These are phyloP conservation scores for Takashimella koratensis DNA, from an alignment of 1,284 basidiomycete species.

Conservation along the genomic window DNA sequence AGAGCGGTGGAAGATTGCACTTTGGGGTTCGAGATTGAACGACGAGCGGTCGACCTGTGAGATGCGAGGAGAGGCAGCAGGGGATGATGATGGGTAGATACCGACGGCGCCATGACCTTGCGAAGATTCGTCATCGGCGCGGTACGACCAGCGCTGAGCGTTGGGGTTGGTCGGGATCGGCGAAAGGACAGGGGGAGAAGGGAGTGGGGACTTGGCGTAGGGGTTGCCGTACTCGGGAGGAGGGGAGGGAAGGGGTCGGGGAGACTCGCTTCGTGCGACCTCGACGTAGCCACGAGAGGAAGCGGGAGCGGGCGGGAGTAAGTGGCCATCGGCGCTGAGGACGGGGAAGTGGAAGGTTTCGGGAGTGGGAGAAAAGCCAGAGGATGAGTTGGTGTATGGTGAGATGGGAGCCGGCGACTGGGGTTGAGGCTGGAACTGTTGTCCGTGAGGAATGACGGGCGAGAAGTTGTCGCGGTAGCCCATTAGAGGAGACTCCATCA, in stretches of 20 bases:
- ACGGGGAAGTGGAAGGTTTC: constrained; percentile 37
- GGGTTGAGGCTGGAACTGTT: background rate
- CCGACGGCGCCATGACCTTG: background rate
- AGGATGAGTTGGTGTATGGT: background rate
- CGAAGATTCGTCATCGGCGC: background rate
- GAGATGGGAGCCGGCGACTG: background rate
- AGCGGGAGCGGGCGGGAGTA: constrained; percentile 29
- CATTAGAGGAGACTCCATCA: background rate
- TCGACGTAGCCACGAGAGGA: constrained; percentile 18
- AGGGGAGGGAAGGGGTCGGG: constrained; percentile 19
- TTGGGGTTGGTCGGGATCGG: background rate
- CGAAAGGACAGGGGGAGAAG: background rate
- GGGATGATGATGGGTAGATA: background rate
- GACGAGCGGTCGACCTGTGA: background rate
- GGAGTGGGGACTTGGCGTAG: background rate
- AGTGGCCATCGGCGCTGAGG: constrained; percentile 33
- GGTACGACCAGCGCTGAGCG: background rate
- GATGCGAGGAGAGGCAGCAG: background rate
- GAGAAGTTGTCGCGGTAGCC: background rate
- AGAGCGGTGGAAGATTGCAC: constrained; percentile 23
- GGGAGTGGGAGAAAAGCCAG: constrained; percentile 7
- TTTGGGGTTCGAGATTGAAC: constrained; percentile 11
- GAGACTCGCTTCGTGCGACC: background rate
- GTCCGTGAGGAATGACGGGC: background rate
- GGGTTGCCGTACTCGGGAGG: constrained; percentile 2